These are phyloP conservation scores for Tylopilus sp. DNA, from an alignment of 1,284 basidiomycete species.

Conservation along the genomic window DNA sequence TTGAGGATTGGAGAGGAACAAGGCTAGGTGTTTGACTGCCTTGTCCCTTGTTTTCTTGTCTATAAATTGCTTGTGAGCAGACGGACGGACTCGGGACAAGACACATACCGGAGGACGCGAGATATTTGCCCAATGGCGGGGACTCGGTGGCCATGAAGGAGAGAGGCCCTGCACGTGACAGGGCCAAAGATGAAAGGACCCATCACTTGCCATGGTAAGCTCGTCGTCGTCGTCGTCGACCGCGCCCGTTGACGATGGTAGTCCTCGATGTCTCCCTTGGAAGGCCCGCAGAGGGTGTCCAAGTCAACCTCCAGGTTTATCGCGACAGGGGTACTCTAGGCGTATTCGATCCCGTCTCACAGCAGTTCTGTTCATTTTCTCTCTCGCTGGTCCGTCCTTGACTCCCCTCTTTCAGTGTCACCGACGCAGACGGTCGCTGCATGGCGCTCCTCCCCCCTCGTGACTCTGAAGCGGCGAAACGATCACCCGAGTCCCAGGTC, in stretches of 20 bases:
- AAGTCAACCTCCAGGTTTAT: constrained; percentile 55
- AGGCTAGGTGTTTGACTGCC: constrained; percentile 72
- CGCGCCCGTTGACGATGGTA: constrained; percentile 28
- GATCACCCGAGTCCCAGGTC: constrained; percentile 40
- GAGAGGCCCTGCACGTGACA: background rate
- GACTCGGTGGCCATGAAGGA: too few relatives aligned
- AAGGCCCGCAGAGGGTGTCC: constrained; percentile 69
- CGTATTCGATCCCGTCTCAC: constrained; percentile 51
- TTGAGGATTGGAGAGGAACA: constrained; percentile 66
- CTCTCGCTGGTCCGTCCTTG: background rate
- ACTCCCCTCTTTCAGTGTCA: constrained; percentile 45
- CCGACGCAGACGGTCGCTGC: constrained; percentile 80
- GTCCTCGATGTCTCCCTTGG: constrained; percentile 84
- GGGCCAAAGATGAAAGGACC: constrained; percentile 60
- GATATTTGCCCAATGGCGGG: constrained; percentile 78
- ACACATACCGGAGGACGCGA: constrained; percentile 78
- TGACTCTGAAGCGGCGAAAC: constrained; percentile 43
- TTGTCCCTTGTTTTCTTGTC: constrained; percentile 89
- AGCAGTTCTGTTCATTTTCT: constrained; percentile 44
- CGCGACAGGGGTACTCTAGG: constrained; percentile 30
- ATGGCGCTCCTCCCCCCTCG: constrained; percentile 56
- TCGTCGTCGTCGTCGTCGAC: background rate
- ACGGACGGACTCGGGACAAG: background rate
- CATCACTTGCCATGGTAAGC: constrained; percentile 82
- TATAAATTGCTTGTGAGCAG: constrained; percentile 30